phyloP scores from a whole-genome alignment of 805 yeast genomes.

The Cyberlindnera veronae region DNA sequence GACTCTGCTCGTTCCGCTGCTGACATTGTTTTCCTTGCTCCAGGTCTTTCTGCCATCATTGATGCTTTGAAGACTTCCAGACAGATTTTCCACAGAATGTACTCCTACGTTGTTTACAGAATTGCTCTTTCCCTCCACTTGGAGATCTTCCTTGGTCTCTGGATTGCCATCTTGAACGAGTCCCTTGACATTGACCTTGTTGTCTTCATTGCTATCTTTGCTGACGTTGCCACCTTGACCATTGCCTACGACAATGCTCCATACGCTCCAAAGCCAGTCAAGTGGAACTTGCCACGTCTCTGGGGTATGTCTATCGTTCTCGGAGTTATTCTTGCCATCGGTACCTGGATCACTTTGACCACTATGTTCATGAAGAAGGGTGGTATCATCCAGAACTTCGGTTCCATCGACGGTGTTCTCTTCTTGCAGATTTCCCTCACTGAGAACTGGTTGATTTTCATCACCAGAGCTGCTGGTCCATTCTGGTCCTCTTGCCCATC shows the following conservation, averaged over 20 bases:
- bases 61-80: slow-evolving; percentile 93
- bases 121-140: slow-evolving; percentile 92
- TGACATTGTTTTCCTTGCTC: slow-evolving; percentile 92
- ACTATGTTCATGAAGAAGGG: slow-evolving; percentile 88
- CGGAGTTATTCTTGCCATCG: slow-evolving; percentile 83
- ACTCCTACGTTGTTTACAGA: slow-evolving; percentile 97
- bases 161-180: slow-evolving; percentile 91
- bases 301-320: slow-evolving; percentile 94
- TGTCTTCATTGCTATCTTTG: slow-evolving; percentile 95
- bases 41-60: slow-evolving; percentile 92
- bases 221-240: slow-evolving; percentile 95
- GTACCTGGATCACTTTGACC: slow-evolving; percentile 93
- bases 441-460: slow-evolving; percentile 96
- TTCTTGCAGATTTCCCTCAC: slow-evolving; percentile 92
- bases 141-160: slow-evolving; percentile 91
- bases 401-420: slow-evolving; percentile 88
- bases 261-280: slow-evolving; percentile 86
- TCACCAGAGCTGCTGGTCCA: slow-evolving; percentile 96
- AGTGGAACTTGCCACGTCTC: slow-evolving; percentile 95
- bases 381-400: slow-evolving; percentile 95
- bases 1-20: slow-evolving; percentile 98
- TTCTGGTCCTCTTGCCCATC: slow-evolving; percentile 97
- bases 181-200: slow-evolving; percentile 85
- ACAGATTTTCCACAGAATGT: slow-evolving; percentile 99
- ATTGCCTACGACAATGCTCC: slow-evolving; percentile 98